Base-by-base conservation (phyloP, 768 basidiomycete species). In the Lentinula sp. region DNA sequence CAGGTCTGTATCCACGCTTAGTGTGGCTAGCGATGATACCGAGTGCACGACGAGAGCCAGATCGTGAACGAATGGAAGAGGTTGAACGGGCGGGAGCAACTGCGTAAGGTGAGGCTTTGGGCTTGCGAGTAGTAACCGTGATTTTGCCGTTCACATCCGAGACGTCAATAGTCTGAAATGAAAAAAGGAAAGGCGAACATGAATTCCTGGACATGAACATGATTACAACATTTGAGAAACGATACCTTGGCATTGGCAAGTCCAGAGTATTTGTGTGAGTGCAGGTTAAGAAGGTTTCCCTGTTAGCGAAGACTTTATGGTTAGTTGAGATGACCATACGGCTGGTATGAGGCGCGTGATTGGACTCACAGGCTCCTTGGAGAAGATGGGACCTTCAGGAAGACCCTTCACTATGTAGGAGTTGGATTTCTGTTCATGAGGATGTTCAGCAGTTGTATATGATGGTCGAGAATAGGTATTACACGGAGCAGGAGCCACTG, bases 211-310 rank as follows among this genome's bases (percentile, higher is more conserved):
- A 34, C 39, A 28, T 43, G 55, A 49, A 49, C 16, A 42, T 35
- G 39, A 57, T 43, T 31, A 9, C 18, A 21, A 28, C 23, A 40
- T 37, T 42, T 10, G 15, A 18, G 16, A 15, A 23, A 51, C 63
- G 74, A 62, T 60, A 88, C 90, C 86, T 89, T 94, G 69, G 79
- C 64, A 81, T 95, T 95, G 69, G 89, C 85, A 62, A 95, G 78
- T 61, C 93, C 93, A 62, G 93, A 96, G 81, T 83, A 94, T 72
- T 95, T 96, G 82, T 83, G 81, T n/a, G 93, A 95, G 80, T 95
- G 89, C 66, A 93, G 68, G 79, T 91, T 94, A 62, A 82, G 79
- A 73, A 94, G 85, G 78, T 93, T 93, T 66, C 91, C 93, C 92
- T 93, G 62, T 61, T 60, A 31, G 13, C 9, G 16, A 23, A 9